Evolutionary conservation across 1,139 yeast genomes (phyloP).

Genomic region (Pichia sp.): DNA sequence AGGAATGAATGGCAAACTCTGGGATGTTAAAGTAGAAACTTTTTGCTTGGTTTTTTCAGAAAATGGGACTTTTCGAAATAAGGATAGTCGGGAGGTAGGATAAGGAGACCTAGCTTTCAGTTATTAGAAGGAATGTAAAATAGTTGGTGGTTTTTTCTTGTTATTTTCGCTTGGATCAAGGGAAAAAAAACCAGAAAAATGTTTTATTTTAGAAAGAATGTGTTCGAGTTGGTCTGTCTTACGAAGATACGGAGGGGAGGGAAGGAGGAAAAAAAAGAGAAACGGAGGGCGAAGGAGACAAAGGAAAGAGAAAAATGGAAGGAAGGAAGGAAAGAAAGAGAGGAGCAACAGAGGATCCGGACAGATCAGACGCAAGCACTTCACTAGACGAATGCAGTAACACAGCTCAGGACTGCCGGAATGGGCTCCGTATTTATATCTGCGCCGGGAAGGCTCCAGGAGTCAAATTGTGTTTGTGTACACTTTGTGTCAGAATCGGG

Average conservation of each 20-base stretch:
- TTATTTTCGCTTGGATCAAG: background rate
- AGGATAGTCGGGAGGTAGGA: background rate
- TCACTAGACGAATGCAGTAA: too few species aligned
- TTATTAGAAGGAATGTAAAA: constrained; percentile 13
- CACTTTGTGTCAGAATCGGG: background rate
- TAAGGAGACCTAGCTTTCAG: background rate
- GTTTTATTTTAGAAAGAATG: constrained; percentile 11
- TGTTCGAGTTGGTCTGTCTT: constrained; percentile 7
- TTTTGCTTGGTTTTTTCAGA: too few species aligned
- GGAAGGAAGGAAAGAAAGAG: background rate
- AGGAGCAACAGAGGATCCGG: constrained; percentile 4
- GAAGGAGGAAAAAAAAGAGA: background rate
- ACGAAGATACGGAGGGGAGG: background rate
- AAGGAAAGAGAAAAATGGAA: background rate
- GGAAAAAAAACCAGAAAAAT: background rate
- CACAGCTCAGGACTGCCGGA: background rate
- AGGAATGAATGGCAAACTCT: background rate
- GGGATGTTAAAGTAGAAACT: background rate
- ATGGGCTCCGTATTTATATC: constrained; percentile 1
- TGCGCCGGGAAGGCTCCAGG: background rate
- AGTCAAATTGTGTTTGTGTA: background rate
- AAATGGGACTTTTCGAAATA: too few species aligned
- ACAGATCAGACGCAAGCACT: too few species aligned
- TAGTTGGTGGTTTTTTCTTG: constrained; percentile 5
- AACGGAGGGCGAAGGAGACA: too few species aligned